Percentiles rank a stretch among this genome's conserved stretches.
These are phyloP conservation scores for Podospora anserina DNA, from an alignment of 495 filamentous ascomycete genomes.

Conservation along the genomic window DNA sequence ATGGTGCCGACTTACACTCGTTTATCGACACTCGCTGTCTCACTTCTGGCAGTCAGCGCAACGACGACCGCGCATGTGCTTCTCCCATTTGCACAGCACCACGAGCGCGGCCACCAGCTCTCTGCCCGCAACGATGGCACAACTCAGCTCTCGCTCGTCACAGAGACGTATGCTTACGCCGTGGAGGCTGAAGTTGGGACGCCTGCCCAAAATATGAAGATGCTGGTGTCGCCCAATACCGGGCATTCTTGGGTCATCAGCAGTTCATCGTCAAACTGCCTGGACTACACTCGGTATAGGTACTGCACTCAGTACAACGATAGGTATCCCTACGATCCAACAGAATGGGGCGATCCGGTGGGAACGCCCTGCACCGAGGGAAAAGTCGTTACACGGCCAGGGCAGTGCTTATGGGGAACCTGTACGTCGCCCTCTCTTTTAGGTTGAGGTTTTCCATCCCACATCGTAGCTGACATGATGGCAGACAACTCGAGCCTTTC, in stretches of 20 bases:
- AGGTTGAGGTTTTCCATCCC: not conserved
- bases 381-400: not conserved
- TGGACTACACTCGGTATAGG: not conserved
- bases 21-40: conserved; percentile 15
- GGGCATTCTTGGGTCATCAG: conserved; percentile 74
- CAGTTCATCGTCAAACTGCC: conserved; percentile 1
- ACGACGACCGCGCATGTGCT: conserved; percentile 19
- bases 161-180: conserved; percentile 42
- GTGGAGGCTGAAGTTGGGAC: conserved; percentile 63
- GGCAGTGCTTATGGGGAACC: conserved; percentile 27
- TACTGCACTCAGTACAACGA: conserved; percentile 20
- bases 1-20: conserved; percentile 20
- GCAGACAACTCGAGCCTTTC: conserved; percentile 37
- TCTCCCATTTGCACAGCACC: conserved; percentile 20
- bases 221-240: conserved; percentile 65
- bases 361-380: not conserved
- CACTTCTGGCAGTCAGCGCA: conserved; percentile 5
- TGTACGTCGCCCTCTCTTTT: conserved; percentile 47
- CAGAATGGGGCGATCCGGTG: not conserved
- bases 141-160: not conserved
- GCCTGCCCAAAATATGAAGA: conserved; percentile 53
- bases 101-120: not conserved
- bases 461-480: not conserved
- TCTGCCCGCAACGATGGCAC: conserved; percentile 14
- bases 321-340: conserved; percentile 13